Evolutionary conservation across 805 yeast genomes (phyloP), one percentile per base, ranked within the genome.

Genomic region (Candida xiaguanensis): DNA sequence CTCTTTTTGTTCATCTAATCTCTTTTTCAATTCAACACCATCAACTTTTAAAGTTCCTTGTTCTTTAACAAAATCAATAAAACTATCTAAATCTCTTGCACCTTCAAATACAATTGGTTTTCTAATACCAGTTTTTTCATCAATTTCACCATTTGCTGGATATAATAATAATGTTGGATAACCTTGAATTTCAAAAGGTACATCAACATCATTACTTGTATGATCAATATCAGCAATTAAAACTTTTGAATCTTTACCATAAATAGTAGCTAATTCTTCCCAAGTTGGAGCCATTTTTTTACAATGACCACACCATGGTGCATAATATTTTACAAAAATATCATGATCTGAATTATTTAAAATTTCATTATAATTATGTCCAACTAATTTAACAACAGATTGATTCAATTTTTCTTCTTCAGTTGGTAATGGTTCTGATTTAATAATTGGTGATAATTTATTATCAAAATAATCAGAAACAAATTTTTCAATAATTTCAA

Each of bases 291-390:
- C 91, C 61, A 89, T 74, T 65, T 77, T 85, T 74, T 87, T 88
- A 74, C 96, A 88, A 74, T 89, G 96, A 34, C 96, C 95, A 72
- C 96, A 89, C 96, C 96, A 90, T 67, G 95, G 95, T 35, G 98
- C 97, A 58, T 86, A 90, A 68, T 90, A 91, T 70, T 87, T 85
- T 41, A 91, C 95, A 41, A 90, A 65, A 26, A 85, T 82, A 58
- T 85, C 91, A 67, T 80, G 83, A 32, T 60, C 42, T 49, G 55
- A 38, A 52, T 81, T 80, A 22, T 63, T 63, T 38, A 87, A 75
- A 43, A 87, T 66, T 24, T 74, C 78, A 36, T 85, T 83, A 65
- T 87, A 93, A 56, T 80, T 87, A 67, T 80, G 76, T 51, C 88
- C 95, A 45, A 91, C 97, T 51, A 91, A 74, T 56, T 78, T 82